A percentile compares a stretch with the other conserved stretches of the same genome.
phyloP scores from a whole-genome alignment of 495 filamentous ascomycete species.

The Penicillium desertorum region DNA sequence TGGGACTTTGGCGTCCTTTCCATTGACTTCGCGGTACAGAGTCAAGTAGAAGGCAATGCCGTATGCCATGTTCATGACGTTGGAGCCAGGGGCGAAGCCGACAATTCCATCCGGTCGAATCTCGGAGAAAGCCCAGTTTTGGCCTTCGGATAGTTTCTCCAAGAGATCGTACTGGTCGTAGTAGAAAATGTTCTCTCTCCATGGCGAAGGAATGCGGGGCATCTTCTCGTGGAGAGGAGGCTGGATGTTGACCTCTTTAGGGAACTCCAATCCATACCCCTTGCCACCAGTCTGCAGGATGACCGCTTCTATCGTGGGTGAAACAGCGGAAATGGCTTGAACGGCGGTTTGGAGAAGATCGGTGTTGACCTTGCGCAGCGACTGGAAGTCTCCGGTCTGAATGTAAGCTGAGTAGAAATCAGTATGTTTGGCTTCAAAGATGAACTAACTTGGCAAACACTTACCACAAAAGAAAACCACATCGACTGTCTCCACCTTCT shows the following conservation, averaged over 20 bases:
- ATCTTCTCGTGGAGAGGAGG: constrained; percentile 36
- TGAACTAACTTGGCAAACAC: no score
- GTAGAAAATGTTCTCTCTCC: constrained; percentile 42
- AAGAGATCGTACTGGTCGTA: constrained; percentile 46
- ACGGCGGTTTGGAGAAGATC: background rate
- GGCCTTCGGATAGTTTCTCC: constrained; percentile 25
- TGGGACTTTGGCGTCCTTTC: constrained; percentile 20
- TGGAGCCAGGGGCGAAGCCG: constrained; percentile 42
- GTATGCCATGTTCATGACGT: constrained; percentile 43
- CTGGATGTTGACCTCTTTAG: constrained; percentile 28
- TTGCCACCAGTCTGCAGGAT: constrained; percentile 46
- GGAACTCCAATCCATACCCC: constrained; percentile 42
- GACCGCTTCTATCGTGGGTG: constrained; percentile 29
- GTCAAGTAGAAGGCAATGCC: constrained; percentile 39
- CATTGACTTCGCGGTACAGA: constrained; percentile 30
- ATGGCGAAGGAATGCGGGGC: constrained; percentile 43
- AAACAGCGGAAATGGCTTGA: constrained; percentile 22
- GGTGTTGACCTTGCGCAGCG: no score
- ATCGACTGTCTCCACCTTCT: background rate
- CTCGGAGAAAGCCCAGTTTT: constrained; percentile 42
- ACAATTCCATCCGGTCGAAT: constrained; percentile 46
- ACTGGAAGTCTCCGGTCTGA: no score
- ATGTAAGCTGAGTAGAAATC: no score
- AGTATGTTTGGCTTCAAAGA: no score
- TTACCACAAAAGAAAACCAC: background rate